phyloP scores from a whole-genome alignment of 2,329 filamentous ascomycete species.

The Trematosphaeria pertusa region DNA sequence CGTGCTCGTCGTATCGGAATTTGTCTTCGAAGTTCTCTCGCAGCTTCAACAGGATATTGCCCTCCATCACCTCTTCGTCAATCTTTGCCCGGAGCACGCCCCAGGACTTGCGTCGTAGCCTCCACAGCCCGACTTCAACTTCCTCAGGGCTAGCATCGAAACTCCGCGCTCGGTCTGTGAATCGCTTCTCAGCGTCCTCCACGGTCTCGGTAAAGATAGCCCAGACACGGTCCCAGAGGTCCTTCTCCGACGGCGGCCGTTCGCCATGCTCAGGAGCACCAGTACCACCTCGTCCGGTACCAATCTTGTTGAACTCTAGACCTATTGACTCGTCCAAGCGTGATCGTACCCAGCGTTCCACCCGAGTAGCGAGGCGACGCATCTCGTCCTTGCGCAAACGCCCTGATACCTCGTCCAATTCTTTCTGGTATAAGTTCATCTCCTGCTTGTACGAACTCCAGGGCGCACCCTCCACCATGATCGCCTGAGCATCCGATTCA shows the following conservation, averaged over 20 bases:
- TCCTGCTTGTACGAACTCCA: slow-evolving; percentile 92
- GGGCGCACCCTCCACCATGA: slow-evolving; percentile 77
- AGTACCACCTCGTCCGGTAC: slow-evolving; percentile 81
- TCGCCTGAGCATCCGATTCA: slow-evolving; percentile 74
- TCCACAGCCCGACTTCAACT: slow-evolving; percentile 91
- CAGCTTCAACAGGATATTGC: slow-evolving; percentile 92
- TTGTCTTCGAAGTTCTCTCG: slow-evolving; percentile 99
- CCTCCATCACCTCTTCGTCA: slow-evolving; percentile 97
- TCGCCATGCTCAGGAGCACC: slow-evolving; percentile 81
- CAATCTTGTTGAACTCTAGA: slow-evolving; percentile 94
- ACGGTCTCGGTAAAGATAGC: slow-evolving; percentile 82
- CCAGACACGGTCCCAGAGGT: slow-evolving; percentile 97
- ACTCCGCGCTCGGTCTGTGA: slow-evolving; percentile 86
- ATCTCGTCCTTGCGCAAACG: slow-evolving; percentile 93
- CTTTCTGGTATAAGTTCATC: slow-evolving; percentile 81
- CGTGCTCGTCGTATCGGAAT: slow-evolving; percentile 95
- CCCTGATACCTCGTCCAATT: slow-evolving; percentile 86
- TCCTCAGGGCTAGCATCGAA: slow-evolving; percentile 93
- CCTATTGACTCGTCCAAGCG: slow-evolving; percentile 87
- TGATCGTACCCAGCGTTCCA: slow-evolving; percentile 93
- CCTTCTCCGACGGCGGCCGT: slow-evolving; percentile 75
- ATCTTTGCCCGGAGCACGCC: slow-evolving; percentile 86
- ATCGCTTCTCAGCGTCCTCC: slow-evolving; percentile 81
- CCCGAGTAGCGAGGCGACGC: slow-evolving; percentile 85
- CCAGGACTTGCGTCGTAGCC: slow-evolving; percentile 93